Evolutionary conservation across 2,329 filamentous ascomycete genomes (phyloP).

Genomic region (Fusarium haematococcum): DNA sequence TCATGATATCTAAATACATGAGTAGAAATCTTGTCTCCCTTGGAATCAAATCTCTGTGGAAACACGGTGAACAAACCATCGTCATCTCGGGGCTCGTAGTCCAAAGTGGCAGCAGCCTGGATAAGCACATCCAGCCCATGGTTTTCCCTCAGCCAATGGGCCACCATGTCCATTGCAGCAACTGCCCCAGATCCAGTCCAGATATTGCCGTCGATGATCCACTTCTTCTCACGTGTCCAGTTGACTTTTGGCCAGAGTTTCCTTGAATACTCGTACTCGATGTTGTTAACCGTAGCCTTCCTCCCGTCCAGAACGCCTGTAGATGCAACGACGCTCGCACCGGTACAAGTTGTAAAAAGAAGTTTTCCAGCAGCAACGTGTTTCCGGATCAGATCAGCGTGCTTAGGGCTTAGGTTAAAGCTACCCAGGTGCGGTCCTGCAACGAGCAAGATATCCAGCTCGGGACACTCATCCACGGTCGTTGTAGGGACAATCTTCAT

Average conservation of each 20-base stretch:
- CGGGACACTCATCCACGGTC: neutral
- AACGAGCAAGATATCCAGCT: neutral
- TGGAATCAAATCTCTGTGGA: neutral
- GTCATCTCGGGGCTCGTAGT: conserved; percentile 50
- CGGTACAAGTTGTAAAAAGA: neutral
- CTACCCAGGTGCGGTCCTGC: neutral
- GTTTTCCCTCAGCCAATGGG: neutral
- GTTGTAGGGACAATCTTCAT: neutral
- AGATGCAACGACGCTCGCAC: neutral
- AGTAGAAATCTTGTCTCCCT: neutral
- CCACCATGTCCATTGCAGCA: neutral
- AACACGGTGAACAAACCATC: conserved; percentile 43
- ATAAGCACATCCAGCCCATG: conserved; percentile 36
- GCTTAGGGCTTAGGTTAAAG: neutral
- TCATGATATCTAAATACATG: neutral
- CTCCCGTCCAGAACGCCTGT: neutral
- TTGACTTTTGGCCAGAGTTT: conserved; percentile 54
- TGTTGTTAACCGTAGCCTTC: neutral
- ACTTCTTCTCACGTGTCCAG: conserved; percentile 56
- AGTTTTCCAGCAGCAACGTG: neutral
- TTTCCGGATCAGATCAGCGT: neutral
- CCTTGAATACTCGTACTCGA: conserved; percentile 38
- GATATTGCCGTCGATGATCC: conserved; percentile 57
- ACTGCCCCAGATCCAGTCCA: conserved; percentile 59
- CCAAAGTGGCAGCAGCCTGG: conserved; percentile 27